Evolutionary conservation across 495 filamentous ascomycete genomes (phyloP).

Genomic region (Penicillium chermesinum): DNA sequence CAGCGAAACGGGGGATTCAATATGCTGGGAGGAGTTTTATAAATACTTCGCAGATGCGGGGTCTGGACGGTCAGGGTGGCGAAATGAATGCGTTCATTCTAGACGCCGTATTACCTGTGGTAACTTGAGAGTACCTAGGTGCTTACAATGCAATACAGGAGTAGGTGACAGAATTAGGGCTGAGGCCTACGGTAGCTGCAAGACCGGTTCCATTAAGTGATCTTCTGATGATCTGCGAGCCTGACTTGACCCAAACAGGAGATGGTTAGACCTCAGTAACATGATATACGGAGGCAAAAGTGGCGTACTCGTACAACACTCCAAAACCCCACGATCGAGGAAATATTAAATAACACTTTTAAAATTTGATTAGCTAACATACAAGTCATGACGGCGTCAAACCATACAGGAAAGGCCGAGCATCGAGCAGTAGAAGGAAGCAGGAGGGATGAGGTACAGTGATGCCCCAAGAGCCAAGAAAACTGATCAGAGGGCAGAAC

Average conservation of each 20-base stretch:
- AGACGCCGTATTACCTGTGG: neutral
- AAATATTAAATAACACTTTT: conserved; percentile 8
- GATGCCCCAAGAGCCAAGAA: too few relatives aligned
- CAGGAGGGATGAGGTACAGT: too few relatives aligned
- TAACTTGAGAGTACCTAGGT: too few relatives aligned
- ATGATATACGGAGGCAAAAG: neutral
- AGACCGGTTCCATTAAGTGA: too few relatives aligned
- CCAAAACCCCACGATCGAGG: neutral
- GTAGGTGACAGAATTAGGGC: too few relatives aligned
- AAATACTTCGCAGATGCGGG: neutral
- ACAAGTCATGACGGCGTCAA: conserved; percentile 21
- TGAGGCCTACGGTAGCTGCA: too few relatives aligned
- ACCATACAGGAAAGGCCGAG: neutral
- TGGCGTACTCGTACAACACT: too few relatives aligned
- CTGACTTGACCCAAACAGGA: too few relatives aligned
- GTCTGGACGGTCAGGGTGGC: neutral
- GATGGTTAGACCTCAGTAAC: neutral
- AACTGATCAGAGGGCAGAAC: neutral
- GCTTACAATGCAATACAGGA: too few relatives aligned
- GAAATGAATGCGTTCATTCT: neutral
- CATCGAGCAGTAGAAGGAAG: neutral
- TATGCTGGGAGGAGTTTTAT: neutral
- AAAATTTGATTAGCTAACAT: conserved; percentile 13
- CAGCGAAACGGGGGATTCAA: neutral
- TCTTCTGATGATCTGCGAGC: too few relatives aligned